phyloP scores from a whole-genome alignment of 78 protist genomes.

The Dictyostelium capitatum region DNA sequence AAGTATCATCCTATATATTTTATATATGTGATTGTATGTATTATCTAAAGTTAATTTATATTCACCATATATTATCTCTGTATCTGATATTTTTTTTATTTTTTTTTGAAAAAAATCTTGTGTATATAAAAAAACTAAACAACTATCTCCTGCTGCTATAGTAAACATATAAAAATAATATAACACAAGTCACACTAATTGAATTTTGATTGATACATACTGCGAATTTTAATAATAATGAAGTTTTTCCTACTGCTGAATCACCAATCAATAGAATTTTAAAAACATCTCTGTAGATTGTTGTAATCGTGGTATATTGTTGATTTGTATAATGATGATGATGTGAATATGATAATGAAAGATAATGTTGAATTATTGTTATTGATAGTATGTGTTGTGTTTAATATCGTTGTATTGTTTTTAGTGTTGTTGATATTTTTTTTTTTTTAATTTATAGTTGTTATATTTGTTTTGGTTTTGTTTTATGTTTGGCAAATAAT shows the following conservation, averaged over 20 bases:
- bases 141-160: too few species aligned
- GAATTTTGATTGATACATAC: constrained; percentile 12
- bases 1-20: constrained; percentile 58
- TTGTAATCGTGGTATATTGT: background rate
- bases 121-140: background rate
- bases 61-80: too few species aligned
- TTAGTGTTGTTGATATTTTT: background rate
- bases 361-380: background rate
- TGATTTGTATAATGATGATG: background rate
- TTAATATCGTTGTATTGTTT: background rate
- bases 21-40: background rate
- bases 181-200: background rate
- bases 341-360: too few species aligned
- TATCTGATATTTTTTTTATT: background rate
- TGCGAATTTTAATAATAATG: constrained; percentile 87
- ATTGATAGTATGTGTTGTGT: too few species aligned
- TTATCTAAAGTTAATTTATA: background rate
- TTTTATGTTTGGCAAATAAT: too few species aligned
- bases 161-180: background rate
- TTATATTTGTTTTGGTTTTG: too few species aligned
- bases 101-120: background rate
- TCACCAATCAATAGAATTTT: constrained; percentile 82
- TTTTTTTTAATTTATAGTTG: background rate
- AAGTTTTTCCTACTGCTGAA: constrained; percentile 92
- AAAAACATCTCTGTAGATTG: constrained; percentile 36